These are phyloP conservation scores for Pterulicium gracile DNA, from an alignment of 1,284 basidiomycete genomes.

Conservation along the genomic window DNA sequence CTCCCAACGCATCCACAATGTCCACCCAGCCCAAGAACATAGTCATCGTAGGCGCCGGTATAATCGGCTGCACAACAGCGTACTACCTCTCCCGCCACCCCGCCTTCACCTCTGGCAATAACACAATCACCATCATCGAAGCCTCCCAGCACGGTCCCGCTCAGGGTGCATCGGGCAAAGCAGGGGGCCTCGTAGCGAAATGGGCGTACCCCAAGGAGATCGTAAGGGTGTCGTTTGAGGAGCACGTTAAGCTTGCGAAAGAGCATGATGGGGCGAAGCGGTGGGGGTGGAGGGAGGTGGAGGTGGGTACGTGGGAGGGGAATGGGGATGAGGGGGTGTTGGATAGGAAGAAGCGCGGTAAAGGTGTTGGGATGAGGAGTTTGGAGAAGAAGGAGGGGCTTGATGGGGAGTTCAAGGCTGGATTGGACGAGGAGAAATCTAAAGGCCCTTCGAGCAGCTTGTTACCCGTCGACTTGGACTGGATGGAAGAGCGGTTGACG, in stretches of 20 bases:
- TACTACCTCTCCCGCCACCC: constrained; percentile 65
- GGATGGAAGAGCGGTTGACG: constrained; percentile 52
- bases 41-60: constrained; percentile 39
- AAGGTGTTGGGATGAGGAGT: constrained; percentile 30
- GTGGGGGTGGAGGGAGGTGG: constrained; percentile 77
- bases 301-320: constrained; percentile 60
- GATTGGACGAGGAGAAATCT: constrained; percentile 15
- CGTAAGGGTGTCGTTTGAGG: constrained; percentile 64
- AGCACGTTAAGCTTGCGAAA: constrained; percentile 73
- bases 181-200: constrained; percentile 83
- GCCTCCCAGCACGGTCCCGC: constrained; percentile 57
- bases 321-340: constrained; percentile 26
- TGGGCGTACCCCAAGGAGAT: constrained; percentile 75
- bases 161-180: constrained; percentile 80
- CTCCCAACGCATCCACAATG: too few species aligned
- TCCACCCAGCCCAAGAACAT: constrained; percentile 14
- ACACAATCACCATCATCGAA: constrained; percentile 64
- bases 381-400: constrained; percentile 47
- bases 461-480: constrained; percentile 52
- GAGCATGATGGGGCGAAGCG: constrained; percentile 60
- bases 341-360: constrained; percentile 18
- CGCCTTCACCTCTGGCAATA: constrained; percentile 21
- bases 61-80: constrained; percentile 82
- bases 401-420: constrained; percentile 15
- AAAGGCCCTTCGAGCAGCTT: too few species aligned